Conservation (phyloP, 169 alveolate species). For the Cryptosporidium viatorum region DNA sequence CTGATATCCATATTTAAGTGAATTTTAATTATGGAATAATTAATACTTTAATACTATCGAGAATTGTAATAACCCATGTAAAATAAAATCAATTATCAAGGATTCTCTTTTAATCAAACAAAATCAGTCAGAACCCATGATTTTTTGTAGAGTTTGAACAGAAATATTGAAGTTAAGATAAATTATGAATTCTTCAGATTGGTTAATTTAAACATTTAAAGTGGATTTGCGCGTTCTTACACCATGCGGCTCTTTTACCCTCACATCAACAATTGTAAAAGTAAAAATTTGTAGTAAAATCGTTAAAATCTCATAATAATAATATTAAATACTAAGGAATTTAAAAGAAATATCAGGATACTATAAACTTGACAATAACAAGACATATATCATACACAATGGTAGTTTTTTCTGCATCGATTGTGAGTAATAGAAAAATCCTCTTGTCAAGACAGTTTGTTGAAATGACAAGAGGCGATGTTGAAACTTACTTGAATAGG, state of each 20-base stretch:
- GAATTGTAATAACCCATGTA: not conserved
- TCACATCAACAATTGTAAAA: not conserved
- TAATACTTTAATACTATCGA: not conserved
- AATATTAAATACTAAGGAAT: not conserved
- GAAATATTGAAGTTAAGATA: not conserved
- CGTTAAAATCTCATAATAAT: not conserved
- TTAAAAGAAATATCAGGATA: not conserved
- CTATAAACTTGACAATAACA: not conserved
- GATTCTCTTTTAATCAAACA: not conserved
- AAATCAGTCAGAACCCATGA: not conserved
- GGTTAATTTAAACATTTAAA: not conserved
- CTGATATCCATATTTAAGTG: not conserved
- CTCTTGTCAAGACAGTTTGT: slow-evolving; percentile 90
- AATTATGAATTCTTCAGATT: not conserved
- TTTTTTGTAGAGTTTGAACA: not conserved
- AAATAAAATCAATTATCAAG: not conserved
- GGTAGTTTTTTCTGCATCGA: slow-evolving; percentile 86
- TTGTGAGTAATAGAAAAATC: slow-evolving; percentile 84
- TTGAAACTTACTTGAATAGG: slow-evolving; percentile 83
- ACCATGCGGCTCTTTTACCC: slow-evolving; percentile 42
- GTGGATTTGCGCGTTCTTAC: slow-evolving; percentile 36
- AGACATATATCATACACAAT: slow-evolving; percentile 38
- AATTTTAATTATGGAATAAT: not conserved
- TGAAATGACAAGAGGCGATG: slow-evolving; percentile 87
- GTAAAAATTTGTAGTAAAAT: not conserved